A percentile compares a stretch with the other conserved stretches of the same genome.
phyloP scores from a whole-genome alignment of 31 red algal genomes.

The Odonthalia washingtoniensis region DNA sequence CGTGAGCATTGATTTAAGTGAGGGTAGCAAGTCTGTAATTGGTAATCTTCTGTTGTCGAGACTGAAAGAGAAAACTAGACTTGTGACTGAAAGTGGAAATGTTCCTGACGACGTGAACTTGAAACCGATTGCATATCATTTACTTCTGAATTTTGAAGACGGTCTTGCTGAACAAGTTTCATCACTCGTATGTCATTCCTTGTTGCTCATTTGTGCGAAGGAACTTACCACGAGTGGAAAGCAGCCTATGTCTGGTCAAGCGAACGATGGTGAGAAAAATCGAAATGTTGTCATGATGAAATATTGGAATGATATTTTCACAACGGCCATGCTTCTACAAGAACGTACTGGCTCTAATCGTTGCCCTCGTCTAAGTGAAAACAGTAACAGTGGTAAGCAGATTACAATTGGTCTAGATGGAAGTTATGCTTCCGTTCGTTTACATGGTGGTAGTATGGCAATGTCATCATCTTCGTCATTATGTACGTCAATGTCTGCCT shows the following conservation, averaged over 20 bases:
- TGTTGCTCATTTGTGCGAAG: background rate
- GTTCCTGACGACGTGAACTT: background rate
- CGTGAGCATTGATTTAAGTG: background rate
- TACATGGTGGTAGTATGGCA: background rate
- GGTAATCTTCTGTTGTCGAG: background rate
- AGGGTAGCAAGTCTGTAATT: background rate
- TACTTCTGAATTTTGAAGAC: background rate
- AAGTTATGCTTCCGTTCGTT: background rate
- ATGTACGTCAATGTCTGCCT: background rate
- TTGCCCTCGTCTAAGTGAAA: background rate
- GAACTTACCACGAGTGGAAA: background rate
- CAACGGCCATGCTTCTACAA: background rate
- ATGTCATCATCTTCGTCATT: background rate
- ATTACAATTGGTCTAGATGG: too few relatives aligned
- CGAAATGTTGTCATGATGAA: background rate
- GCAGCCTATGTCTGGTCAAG: background rate
- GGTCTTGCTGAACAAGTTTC: background rate
- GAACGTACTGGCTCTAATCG: background rate
- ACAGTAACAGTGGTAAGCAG: too few relatives aligned
- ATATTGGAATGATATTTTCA: background rate
- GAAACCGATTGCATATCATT: background rate
- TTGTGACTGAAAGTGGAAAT: too few relatives aligned
- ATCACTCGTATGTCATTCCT: background rate
- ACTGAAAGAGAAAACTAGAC: background rate
- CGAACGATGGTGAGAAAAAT: background rate